Evolutionary conservation across 805 yeast genomes (phyloP).

Genomic region (Starmerella geochares): DNA sequence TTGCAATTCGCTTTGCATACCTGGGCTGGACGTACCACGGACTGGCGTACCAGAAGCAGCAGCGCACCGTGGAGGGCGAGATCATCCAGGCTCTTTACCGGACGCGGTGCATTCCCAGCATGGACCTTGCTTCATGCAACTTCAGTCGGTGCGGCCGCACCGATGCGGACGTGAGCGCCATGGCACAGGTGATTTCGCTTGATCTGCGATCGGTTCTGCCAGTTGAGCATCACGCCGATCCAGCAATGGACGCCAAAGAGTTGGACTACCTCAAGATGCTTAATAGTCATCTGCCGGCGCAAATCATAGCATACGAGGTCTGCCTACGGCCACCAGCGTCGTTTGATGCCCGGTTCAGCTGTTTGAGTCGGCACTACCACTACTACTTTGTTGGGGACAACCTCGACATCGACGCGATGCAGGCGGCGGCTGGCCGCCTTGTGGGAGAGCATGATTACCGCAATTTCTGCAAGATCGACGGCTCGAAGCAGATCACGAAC

Average conservation of each 20-base stretch:
- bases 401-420: constrained; percentile 59
- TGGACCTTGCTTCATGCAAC: constrained; percentile 51
- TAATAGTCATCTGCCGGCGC: constrained; percentile 69
- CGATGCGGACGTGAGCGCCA: constrained; percentile 93
- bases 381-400: constrained; percentile 48
- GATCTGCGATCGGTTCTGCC: constrained; percentile 59
- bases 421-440: constrained; percentile 49
- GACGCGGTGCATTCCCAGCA: constrained; percentile 50
- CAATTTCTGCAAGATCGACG: constrained; percentile 89
- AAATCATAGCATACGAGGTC: constrained; percentile 71
- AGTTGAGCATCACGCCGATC: constrained; percentile 49
- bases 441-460: constrained; percentile 82
- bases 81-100: constrained; percentile 61
- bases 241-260: constrained; percentile 53
- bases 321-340: constrained; percentile 70
- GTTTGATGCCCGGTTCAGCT: constrained; percentile 90
- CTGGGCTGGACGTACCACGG: constrained; percentile 92
- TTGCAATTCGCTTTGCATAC: constrained; percentile 78
- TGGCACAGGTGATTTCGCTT: constrained; percentile 85
- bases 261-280: constrained; percentile 65
- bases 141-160: constrained; percentile 93
- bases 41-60: constrained; percentile 64
- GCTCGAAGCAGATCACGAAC: constrained; percentile 81
- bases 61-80: constrained; percentile 78
- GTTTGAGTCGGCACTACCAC: constrained; percentile 73